Conservation (phyloP, 805 yeast genomes). For the Yamadazyma phyllophila region DNA sequence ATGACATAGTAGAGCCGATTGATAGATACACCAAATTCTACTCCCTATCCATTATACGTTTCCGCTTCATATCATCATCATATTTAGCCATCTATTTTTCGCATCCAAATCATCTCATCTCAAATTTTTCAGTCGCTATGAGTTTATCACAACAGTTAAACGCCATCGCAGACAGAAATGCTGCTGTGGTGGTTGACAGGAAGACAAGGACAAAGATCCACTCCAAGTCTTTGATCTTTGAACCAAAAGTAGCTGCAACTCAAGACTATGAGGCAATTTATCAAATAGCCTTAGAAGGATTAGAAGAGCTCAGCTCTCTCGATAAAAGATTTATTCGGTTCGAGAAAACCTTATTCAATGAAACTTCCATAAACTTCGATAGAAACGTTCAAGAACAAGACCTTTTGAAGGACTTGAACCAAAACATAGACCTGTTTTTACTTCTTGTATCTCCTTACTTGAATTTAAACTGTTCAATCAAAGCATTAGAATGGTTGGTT, state of each 20-base stretch:
- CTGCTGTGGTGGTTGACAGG: constrained; percentile 79
- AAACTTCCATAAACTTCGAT: constrained; percentile 74
- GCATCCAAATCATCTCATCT: constrained; percentile 6
- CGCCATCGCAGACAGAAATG: constrained; percentile 59
- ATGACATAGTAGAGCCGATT: too few relatives aligned
- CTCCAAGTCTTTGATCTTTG: constrained; percentile 83
- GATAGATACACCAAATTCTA: background rate
- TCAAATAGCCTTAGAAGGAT: constrained; percentile 69
- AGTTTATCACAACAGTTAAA: constrained; percentile 78
- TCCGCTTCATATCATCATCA: background rate
- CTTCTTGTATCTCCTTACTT: constrained; percentile 74
- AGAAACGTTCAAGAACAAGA: constrained; percentile 80
- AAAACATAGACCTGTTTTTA: constrained; percentile 72
- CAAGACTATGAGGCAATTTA: constrained; percentile 88
- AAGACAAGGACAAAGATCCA: constrained; percentile 84
- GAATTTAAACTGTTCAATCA: constrained; percentile 69
- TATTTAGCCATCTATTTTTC: background rate
- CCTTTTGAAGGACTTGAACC: constrained; percentile 68
- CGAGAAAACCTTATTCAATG: constrained; percentile 73
- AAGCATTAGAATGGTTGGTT: constrained; percentile 92
- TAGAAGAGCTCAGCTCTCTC: constrained; percentile 64
- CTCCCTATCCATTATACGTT: background rate
- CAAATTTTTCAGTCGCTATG: constrained; percentile 22
- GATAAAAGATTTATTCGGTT: constrained; percentile 78
- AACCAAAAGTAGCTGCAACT: constrained; percentile 83